Conservation (phyloP, 2,329 filamentous ascomycete species). For the Rhytidhysteron rufulum region DNA sequence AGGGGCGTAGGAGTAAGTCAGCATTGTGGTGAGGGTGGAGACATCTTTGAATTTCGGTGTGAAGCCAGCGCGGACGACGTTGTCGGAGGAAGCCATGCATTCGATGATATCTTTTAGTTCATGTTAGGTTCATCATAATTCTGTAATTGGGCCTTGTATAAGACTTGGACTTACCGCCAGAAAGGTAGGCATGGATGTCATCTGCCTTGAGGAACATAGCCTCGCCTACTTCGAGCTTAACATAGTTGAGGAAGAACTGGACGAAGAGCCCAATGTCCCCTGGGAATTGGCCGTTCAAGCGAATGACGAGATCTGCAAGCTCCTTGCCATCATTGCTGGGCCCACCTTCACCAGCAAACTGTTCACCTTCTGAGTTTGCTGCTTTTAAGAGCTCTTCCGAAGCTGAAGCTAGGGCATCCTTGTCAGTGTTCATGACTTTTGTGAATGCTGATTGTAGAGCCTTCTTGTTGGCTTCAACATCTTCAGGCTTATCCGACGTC, state of each 20-base stretch:
- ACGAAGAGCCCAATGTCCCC: slow-evolving; percentile 88
- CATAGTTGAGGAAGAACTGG: slow-evolving; percentile 95
- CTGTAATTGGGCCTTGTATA: slow-evolving; percentile 18
- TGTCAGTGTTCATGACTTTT: slow-evolving; percentile 72
- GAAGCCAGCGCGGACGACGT: slow-evolving; percentile 94
- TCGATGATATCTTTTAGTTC: slow-evolving; percentile 74
- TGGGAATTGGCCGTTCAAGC: slow-evolving; percentile 81
- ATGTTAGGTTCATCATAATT: background rate
- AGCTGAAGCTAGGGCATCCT: slow-evolving; percentile 61
- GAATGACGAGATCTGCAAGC: slow-evolving; percentile 70
- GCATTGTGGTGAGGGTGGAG: slow-evolving; percentile 77
- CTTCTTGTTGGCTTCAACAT: slow-evolving; percentile 63
- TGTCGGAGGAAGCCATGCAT: slow-evolving; percentile 99
- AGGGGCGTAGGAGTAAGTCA: slow-evolving; percentile 93
- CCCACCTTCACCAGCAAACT: slow-evolving; percentile 73
- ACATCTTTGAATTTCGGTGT: slow-evolving; percentile 99
- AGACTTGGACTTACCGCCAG: slow-evolving; percentile 44
- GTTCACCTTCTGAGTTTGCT: slow-evolving; percentile 62
- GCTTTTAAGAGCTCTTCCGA: slow-evolving; percentile 66
- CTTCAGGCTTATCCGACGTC: slow-evolving; percentile 43
- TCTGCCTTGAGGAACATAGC: slow-evolving; percentile 95
- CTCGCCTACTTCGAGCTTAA: slow-evolving; percentile 82
- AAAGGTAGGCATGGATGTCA: slow-evolving; percentile 94
- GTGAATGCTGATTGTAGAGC: slow-evolving; percentile 73
- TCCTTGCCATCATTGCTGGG: slow-evolving; percentile 64